phyloP scores from a whole-genome alignment of 164 flowering plant species.

The Magnolia officinalis region DNA sequence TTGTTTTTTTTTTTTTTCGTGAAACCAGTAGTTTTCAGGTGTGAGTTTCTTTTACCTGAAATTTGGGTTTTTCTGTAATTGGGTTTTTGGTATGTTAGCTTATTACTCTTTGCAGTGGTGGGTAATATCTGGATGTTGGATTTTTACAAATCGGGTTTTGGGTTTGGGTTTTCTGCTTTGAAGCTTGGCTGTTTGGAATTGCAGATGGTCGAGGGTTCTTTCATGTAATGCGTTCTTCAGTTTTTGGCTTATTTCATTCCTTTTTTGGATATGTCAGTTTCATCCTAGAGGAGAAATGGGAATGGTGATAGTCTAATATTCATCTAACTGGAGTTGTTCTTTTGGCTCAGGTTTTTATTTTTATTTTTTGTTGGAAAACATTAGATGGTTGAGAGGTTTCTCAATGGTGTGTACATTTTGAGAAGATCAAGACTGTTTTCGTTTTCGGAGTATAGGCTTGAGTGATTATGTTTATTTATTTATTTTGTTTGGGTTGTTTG shows the following conservation, averaged over 20 bases:
- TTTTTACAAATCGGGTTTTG: not conserved
- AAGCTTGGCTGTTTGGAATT: not conserved
- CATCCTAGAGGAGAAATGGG: not conserved
- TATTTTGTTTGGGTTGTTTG: not conserved
- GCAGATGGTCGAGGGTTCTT: not conserved
- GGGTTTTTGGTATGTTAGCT: not conserved
- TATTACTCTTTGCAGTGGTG: not conserved
- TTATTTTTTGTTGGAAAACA: not conserved
- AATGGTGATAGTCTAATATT: not conserved
- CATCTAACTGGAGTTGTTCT: not conserved
- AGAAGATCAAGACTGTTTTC: not conserved
- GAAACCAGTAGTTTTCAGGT: not conserved
- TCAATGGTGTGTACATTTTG: not conserved
- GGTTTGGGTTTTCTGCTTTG: not conserved
- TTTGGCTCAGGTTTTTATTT: not conserved
- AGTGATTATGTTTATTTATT: not conserved
- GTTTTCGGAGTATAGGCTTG: not conserved
- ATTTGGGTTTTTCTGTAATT: not conserved
- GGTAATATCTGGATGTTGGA: not conserved
- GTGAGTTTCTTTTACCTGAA: not conserved
- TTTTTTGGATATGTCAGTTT: not conserved
- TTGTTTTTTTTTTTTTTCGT: not conserved
- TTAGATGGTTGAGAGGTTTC: not conserved
- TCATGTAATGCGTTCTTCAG: not conserved
- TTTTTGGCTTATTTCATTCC: not conserved